Evolutionary conservation across 2,329 filamentous ascomycete genomes (phyloP), one percentile per base, ranked within the genome.

Genomic region (Diaporthe citriasiana): DNA sequence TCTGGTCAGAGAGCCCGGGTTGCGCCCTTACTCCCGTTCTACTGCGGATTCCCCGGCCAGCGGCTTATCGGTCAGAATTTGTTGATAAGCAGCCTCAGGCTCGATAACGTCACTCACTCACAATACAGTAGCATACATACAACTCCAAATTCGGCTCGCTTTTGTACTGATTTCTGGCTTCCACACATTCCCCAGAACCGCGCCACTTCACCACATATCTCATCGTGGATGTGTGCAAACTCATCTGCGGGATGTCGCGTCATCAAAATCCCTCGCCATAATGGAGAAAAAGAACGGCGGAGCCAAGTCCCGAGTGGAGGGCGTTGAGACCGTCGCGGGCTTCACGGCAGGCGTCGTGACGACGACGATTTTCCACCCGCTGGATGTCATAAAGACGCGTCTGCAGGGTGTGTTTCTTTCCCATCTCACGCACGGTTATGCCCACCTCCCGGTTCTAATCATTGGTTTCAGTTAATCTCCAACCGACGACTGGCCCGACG

Each of bases 301-400:
- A 53, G 65, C n/a, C 42, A 30, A 53, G 85, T 90, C 89, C 84
- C 86, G 93, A 81, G 93, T 93, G 80, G 91, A 94, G 84, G 94
- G 93, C 79, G 90, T 98, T 84, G 97, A 98, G 89, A 93, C 93
- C 80, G 88, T 95, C 82, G 95, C 97, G 76, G 97, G 97, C 79
- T 93, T 99, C 83, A 93, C 93, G 77, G 97, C 97, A 74, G 97
- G 97, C 76, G 89, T 95, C 73, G 89, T 95, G 78, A 93, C 95
- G 70, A 98, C 97, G 33, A 88, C 98, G 65, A 92, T 92, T 73
- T 93, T 97, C 70, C 96, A 98, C 82, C 97, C 97, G 42, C 91
- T 99, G 75, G 97, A 99, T 85, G 92, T 99, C 77, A 92, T 98
- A 82, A 99, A 99, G 88, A 98, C 96, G 75, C 93, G 97, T 77